Conservation (phyloP, 2,329 filamentous ascomycete species). For the Penicillium sp. region DNA sequence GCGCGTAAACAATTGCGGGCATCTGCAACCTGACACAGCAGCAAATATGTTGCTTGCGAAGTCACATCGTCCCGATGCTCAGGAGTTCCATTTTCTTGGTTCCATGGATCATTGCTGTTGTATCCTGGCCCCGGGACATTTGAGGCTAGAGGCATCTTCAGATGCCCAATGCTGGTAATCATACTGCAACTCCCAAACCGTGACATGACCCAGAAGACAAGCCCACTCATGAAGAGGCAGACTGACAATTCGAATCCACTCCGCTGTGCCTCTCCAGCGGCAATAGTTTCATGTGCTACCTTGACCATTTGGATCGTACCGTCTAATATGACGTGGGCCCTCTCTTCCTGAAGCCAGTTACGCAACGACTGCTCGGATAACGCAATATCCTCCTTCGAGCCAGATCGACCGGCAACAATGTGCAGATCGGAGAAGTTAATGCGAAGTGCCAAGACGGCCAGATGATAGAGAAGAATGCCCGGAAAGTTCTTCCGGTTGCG, state of each 20-base stretch:
- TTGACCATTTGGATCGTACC: not conserved
- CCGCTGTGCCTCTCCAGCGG: not conserved
- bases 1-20: not conserved
- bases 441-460: not conserved
- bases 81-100: too few species aligned
- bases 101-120: too few species aligned
- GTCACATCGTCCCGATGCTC: too few species aligned
- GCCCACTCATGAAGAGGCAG: not conserved
- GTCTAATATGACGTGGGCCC: not conserved
- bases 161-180: too few species aligned
- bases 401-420: not conserved
- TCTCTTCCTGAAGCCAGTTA: not conserved
- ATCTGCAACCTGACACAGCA: not conserved
- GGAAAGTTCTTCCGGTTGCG: not conserved
- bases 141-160: too few species aligned
- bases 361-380: not conserved
- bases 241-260: not conserved
- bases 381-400: not conserved
- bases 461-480: not conserved
- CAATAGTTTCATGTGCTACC: not conserved
- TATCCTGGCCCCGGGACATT: not conserved
- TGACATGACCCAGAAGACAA: not conserved
- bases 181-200: not conserved
- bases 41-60: not conserved
- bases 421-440: not conserved